A percentile compares a stretch with the other conserved stretches of the same genome.
Conservation (phyloP, 2,329 filamentous ascomycete genomes). For the Pyrenophora seminiperda region DNA sequence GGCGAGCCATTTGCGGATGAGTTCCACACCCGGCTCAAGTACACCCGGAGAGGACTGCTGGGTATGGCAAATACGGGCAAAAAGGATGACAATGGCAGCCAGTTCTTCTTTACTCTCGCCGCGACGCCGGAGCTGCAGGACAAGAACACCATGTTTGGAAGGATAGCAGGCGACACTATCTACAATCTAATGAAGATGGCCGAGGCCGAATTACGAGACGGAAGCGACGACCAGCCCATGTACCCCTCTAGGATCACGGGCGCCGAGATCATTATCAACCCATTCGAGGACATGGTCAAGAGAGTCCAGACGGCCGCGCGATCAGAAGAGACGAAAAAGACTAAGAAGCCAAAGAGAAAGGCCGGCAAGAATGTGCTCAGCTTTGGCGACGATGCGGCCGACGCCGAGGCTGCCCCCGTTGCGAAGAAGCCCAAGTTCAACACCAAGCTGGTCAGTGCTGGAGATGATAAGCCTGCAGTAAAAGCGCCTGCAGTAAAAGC, state of each 20-base stretch:
- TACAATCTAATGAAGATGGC: constrained; percentile 96
- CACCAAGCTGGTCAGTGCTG: constrained; percentile 67
- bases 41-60: constrained; percentile 85
- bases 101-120: constrained; percentile 94
- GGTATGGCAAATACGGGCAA: constrained; percentile 93
- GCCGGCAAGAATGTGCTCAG: constrained; percentile 77
- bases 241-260: constrained; percentile 81
- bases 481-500: constrained; percentile 49
- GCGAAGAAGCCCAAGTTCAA: constrained; percentile 81
- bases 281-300: constrained; percentile 80
- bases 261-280: constrained; percentile 78
- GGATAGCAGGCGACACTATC: constrained; percentile 90
- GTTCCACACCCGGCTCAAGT: constrained; percentile 88
- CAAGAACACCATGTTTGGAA: constrained; percentile 91
- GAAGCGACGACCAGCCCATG: constrained; percentile 78
- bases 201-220: constrained; percentile 77
- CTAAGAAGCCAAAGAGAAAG: constrained; percentile 68
- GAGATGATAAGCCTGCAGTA: constrained; percentile 45
- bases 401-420: constrained; percentile 61
- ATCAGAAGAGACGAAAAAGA: constrained; percentile 53
- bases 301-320: constrained; percentile 62
- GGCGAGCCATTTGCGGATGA: constrained; percentile 85
- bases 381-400: constrained; percentile 71
- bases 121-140: constrained; percentile 81
- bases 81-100: constrained; percentile 83